Evolutionary conservation across 345 rosid genomes (phyloP), one percentile per base, ranked within the genome.

Genomic region (Cardamine resedifolia): DNA sequence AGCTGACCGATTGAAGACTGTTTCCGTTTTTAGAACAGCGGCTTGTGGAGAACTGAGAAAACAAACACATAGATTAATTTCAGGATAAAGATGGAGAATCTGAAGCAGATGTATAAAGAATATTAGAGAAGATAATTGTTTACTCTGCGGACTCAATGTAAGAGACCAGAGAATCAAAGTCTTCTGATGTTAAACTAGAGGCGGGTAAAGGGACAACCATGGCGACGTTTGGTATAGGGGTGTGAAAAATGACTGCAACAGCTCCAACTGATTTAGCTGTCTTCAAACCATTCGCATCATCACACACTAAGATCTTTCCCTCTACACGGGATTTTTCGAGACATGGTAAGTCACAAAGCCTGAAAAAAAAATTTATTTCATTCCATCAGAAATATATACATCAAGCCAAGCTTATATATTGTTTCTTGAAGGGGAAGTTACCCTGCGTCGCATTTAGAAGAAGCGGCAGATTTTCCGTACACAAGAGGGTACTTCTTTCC

Each of bases 261-360:
- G 81, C 84, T 47, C 72, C 77, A 26, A 24, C 11, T 26, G 68
- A 18, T 49, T 16, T 1, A 58, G 64, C 75, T 14, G 2, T 23
- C 4, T 2, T 0, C 8, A 4, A 21, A 34, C 59, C 77, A 0
- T 0, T 0, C 0, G 1, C 0, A 10, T 68, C 24, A 44, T 20
- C 43, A 33, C 85, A 82, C 34, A 83, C 23, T 26, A 83, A 61
- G 33, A 81, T 81, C 9, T 82, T 85, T 56, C 81, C 84, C 30
- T 75, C n/a, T n/a, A 82, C 77, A 34, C 21, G 36, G 2, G 33
- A 63, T 10, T 34, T 3, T 18, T 72, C 6, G 8, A 83, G 26
- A 50, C 85, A 82, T 2, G 0, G 6, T 27, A 0, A 0, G 10
- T 0, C 0, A 64, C 87, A 84, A 21, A 1, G 0, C 68, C 85